Evolutionary conservation across 1,284 basidiomycete genomes (phyloP).

Genomic region (Ceratobasidium sp.): DNA sequence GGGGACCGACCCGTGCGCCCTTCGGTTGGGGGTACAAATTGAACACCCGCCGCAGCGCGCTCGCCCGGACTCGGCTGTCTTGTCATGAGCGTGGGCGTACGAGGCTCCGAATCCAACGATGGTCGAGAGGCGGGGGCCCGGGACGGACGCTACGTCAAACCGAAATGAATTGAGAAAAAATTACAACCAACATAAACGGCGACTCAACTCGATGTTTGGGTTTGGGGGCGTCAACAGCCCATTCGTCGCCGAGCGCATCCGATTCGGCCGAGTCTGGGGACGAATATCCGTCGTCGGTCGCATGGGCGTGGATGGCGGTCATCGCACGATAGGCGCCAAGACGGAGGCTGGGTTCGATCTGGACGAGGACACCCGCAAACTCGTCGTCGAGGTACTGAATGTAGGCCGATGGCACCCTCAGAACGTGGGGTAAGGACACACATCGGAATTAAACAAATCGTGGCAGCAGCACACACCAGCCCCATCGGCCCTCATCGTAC

Average conservation of each 20-base stretch:
- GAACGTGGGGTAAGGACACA: neutral
- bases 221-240: conserved; percentile 1
- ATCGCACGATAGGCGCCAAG: conserved; percentile 21
- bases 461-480: neutral
- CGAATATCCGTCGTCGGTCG: conserved; percentile 21
- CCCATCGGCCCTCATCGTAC: conserved; percentile 17
- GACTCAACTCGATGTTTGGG: conserved; percentile 24
- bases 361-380: conserved; percentile 10
- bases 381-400: conserved; percentile 28
- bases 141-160: conserved; percentile 1
- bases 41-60: neutral
- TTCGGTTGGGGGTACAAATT: neutral
- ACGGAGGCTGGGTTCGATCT: conserved; percentile 7
- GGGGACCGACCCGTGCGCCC: neutral
- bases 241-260: conserved; percentile 32
- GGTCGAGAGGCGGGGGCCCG: conserved; percentile 1
- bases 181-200: neutral
- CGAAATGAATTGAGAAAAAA: conserved; percentile 2
- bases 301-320: conserved; percentile 21
- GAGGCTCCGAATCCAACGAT: conserved; percentile 13
- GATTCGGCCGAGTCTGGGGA: conserved; percentile 35
- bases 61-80: neutral
- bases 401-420: conserved; percentile 13
- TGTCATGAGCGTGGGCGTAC: neutral
- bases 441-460: neutral